Evolutionary conservation across 805 yeast genomes (phyloP).

Genomic region (Myxozyma lipomycoides): DNA sequence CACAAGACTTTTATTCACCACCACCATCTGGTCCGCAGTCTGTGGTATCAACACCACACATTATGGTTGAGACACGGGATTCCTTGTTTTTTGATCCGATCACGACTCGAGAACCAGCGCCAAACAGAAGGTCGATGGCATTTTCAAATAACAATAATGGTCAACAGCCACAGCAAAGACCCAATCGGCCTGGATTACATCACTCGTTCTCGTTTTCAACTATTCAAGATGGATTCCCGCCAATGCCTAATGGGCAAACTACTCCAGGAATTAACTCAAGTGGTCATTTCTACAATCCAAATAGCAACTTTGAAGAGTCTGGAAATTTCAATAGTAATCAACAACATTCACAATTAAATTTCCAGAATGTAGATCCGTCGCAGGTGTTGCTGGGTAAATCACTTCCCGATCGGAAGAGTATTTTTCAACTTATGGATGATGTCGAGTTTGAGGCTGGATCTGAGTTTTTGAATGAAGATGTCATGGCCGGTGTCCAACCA

Average conservation of each 20-base stretch:
- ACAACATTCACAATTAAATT: conserved; percentile 2
- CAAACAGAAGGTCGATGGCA: conserved; percentile 17
- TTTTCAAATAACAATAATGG: conserved; percentile 7
- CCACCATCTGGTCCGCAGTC: conserved; percentile 30
- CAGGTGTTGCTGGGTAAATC: conserved; percentile 19
- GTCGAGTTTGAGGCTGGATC: conserved; percentile 17
- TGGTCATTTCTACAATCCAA: conserved; percentile 2
- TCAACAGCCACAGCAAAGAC: neutral
- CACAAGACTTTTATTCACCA: conserved; percentile 30
- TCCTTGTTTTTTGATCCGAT: conserved; percentile 30
- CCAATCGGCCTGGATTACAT: conserved; percentile 20
- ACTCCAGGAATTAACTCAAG: conserved; percentile 22
- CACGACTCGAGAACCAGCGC: conserved; percentile 24
- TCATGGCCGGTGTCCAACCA: neutral
- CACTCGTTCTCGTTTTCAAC: conserved; percentile 17
- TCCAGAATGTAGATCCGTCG: conserved; percentile 25
- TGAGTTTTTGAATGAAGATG: conserved; percentile 13
- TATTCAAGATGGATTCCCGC: conserved; percentile 23
- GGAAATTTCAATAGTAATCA: neutral
- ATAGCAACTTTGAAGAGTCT: neutral
- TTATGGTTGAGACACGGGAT: conserved; percentile 26
- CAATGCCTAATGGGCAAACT: conserved; percentile 12
- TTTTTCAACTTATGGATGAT: conserved; percentile 14
- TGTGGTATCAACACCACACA: conserved; percentile 29
- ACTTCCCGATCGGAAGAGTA: conserved; percentile 2